A percentile compares a stretch with the other conserved stretches of the same genome.
phyloP scores from a whole-genome alignment of 2,329 filamentous ascomycete species.

The Paraphaeosphaeria sporulosa region DNA sequence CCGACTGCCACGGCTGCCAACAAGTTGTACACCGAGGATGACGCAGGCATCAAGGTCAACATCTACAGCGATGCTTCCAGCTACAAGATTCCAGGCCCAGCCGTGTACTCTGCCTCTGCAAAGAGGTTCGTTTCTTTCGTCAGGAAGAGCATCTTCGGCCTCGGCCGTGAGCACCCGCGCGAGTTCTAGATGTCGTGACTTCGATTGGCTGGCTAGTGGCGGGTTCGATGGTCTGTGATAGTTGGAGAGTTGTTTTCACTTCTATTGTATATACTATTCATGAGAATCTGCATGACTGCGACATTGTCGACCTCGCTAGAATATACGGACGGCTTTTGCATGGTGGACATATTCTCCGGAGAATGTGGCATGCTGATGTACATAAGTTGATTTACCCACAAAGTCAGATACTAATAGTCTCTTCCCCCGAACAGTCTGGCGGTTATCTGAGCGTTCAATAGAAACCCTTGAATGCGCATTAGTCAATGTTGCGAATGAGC shows the following conservation, averaged over 20 bases:
- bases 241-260: background rate
- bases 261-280: background rate
- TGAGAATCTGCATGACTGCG: background rate
- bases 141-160: background rate
- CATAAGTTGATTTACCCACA: too few species aligned
- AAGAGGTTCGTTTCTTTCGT: conserved; percentile 1
- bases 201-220: too few species aligned
- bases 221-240: background rate
- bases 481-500: too few species aligned
- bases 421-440: too few species aligned
- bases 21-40: conserved; percentile 64
- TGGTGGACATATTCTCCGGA: background rate
- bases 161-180: conserved; percentile 2
- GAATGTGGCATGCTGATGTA: background rate
- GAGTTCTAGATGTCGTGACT: background rate
- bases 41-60: conserved; percentile 67
- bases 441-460: too few species aligned
- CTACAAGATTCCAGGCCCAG: conserved; percentile 63
- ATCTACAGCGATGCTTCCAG: conserved; percentile 58
- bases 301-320: background rate
- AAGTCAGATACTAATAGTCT: too few species aligned
- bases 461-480: too few species aligned
- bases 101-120: conserved; percentile 23
- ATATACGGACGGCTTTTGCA: background rate
- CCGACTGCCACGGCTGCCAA: conserved; percentile 56